Conservation (phyloP, 2,329 filamentous ascomycete genomes). For the Neopestalotiopsis clavispora region DNA sequence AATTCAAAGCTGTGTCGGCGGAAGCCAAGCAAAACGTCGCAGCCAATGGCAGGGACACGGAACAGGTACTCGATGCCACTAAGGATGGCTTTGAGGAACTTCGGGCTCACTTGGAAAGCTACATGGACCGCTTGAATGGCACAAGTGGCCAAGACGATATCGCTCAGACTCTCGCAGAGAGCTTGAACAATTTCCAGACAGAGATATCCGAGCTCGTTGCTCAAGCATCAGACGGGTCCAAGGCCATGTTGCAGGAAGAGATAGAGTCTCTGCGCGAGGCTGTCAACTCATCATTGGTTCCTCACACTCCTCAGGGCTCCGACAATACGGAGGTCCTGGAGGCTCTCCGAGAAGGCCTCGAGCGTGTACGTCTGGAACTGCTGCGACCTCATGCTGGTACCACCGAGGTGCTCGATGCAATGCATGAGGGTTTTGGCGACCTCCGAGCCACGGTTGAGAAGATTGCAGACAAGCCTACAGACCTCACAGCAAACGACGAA, state of each 20-base stretch:
- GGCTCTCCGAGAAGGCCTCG: constrained; percentile 73
- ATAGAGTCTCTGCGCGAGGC: constrained; percentile 82
- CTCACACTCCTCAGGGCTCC: constrained; percentile 48
- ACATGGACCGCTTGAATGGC: constrained; percentile 75
- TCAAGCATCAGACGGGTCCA: constrained; percentile 52
- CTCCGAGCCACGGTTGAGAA: constrained; percentile 79
- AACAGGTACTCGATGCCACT: constrained; percentile 86
- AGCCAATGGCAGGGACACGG: constrained; percentile 79
- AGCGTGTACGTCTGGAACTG: constrained; percentile 76
- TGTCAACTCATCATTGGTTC: constrained; percentile 72
- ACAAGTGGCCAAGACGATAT: constrained; percentile 78
- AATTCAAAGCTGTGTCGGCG: constrained; percentile 64
- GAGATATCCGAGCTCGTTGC: constrained; percentile 69
- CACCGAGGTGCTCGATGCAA: constrained; percentile 84
- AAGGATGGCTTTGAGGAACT: constrained; percentile 87
- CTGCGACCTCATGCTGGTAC: constrained; percentile 72
- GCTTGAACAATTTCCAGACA: constrained; percentile 69
- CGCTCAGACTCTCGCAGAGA: constrained; percentile 68
- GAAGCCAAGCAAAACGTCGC: constrained; percentile 79
- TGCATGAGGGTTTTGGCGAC: constrained; percentile 85
- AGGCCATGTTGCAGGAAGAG: constrained; percentile 78
- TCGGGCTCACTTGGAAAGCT: constrained; percentile 78
- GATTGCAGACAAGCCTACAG: constrained; percentile 77
- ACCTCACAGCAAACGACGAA: constrained; percentile 85
- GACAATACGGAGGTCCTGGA: constrained; percentile 72